Base-by-base conservation (phyloP, 352 stramenopile genomes). In the Phytophthora agathidicida region DNA sequence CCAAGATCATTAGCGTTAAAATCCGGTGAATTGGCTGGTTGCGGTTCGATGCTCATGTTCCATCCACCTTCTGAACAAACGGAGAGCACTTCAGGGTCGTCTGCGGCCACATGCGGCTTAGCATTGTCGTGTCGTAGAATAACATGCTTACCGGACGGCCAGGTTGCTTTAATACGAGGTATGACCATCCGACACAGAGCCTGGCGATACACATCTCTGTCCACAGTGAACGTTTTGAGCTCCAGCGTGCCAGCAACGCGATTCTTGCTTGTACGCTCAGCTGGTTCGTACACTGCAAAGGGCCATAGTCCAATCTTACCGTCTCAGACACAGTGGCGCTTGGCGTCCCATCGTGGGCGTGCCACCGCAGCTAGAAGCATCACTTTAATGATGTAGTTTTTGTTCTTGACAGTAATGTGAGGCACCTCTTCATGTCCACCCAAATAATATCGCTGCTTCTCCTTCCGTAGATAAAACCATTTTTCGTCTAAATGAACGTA, bases 401-500 rank as follows among this genome's bases (percentile, higher is more conserved):
- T 42, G 32, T 55, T 55, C 19, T 42, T 54, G 19, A 35, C 32
- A 5, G 46, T 54, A 3, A 43, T 5, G n/a, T 35, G 33, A 14
- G 32, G 30, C 2, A 23, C 47, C 9, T 56, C 24, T 28, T 56
- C 35, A 19, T 36, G 24, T 7, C 36, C 35, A 7, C 17, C 13
- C 14, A 53, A 31, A 31, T 41, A 53, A 32, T 19, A 53, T 4
- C 24, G 32, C 45, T 53, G 30, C n/a, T 41, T 41, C 7, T 53
- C 45, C 31, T 53, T 43, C 2, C 17, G 14, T 3, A 32, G 19
- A 31, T 43, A 42, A 16, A 33, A 43, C 17, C 45, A 43, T n/a
- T 53, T 53, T 32, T 53, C 45, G 23, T 53, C 45, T n/a, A 53
- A 24, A 23, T 46, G 22, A 3, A 33, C 38, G 11, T 46, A 33